Conservation (phyloP, 768 basidiomycete species). For the Tylopilus rubrobrunneus region DNA sequence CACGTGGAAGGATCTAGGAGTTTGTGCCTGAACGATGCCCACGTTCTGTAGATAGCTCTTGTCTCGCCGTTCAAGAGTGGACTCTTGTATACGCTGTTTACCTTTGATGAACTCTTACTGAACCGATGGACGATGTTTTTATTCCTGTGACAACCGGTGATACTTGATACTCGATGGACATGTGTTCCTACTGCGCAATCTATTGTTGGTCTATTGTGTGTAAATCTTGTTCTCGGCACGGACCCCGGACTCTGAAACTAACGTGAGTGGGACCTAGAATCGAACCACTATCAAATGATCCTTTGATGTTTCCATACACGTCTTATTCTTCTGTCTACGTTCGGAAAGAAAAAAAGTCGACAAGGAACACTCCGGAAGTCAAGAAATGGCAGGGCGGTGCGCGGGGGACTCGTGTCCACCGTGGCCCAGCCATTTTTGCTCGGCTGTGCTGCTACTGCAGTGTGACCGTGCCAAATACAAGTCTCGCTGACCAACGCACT, state of each 20-base stretch:
- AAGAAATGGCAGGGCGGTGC: slow-evolving; percentile 10
- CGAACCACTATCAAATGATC: neutral
- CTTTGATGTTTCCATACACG: neutral
- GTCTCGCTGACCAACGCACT: neutral
- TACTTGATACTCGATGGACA: no score
- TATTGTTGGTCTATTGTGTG: no score
- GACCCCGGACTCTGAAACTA: neutral
- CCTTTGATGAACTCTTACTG: no score
- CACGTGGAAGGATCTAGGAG: slow-evolving; percentile 20
- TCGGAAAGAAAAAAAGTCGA: slow-evolving; percentile 1
- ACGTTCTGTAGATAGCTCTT: no score
- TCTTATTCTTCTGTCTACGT: neutral
- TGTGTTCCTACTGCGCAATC: no score
- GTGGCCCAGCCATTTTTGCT: slow-evolving; percentile 3
- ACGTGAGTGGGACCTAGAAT: neutral
- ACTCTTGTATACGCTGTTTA: no score
- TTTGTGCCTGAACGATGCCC: slow-evolving; percentile 10
- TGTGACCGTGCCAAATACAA: neutral
- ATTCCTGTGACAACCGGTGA: no score
- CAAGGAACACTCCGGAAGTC: neutral
- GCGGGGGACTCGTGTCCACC: slow-evolving; percentile 13
- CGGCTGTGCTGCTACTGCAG: slow-evolving; percentile 16
- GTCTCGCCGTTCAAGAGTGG: no score
- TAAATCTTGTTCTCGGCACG: neutral
- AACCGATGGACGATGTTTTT: no score